Evolutionary conservation across 2,329 filamentous ascomycete genomes (phyloP).

Genomic region (Cercospora nicotianae): DNA sequence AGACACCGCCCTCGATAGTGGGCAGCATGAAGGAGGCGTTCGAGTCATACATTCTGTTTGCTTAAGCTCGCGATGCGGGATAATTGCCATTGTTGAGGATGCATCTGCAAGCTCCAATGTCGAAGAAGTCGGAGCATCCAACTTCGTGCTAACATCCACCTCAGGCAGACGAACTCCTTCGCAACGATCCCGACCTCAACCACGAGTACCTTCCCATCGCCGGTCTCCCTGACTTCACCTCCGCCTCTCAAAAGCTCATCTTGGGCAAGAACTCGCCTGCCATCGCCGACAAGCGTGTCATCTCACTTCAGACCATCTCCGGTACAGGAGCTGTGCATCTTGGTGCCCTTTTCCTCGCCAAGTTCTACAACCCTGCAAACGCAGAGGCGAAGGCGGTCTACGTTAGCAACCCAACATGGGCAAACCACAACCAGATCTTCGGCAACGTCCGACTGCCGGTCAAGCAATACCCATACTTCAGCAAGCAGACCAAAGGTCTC

Average conservation of each 20-base stretch:
- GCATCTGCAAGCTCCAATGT: no score
- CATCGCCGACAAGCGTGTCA: conserved; percentile 75
- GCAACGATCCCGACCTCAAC: conserved; percentile 85
- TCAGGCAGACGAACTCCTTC: conserved; percentile 87
- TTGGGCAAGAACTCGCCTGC: conserved; percentile 78
- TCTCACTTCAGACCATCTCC: conserved; percentile 90
- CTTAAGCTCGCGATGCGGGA: not conserved
- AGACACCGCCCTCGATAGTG: not conserved
- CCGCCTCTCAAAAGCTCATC: conserved; percentile 87
- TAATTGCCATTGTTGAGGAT: not conserved
- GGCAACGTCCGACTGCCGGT: conserved; percentile 78
- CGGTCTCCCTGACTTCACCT: conserved; percentile 80
- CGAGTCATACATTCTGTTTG: not conserved
- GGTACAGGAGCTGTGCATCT: conserved; percentile 94
- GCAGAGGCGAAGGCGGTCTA: conserved; percentile 72
- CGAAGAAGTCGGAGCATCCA: not conserved
- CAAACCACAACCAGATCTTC: conserved; percentile 99
- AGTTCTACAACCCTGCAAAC: conserved; percentile 70
- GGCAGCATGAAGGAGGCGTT: not conserved
- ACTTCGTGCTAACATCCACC: not conserved
- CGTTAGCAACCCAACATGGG: conserved; percentile 94
- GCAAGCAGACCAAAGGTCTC: conserved; percentile 80
- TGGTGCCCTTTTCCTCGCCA: conserved; percentile 87
- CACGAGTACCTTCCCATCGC: conserved; percentile 98
- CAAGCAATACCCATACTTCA: conserved; percentile 91